Base-by-base conservation (phyloP, 192 early-diverging fungal species). In the Backusella mclennaniae region DNA sequence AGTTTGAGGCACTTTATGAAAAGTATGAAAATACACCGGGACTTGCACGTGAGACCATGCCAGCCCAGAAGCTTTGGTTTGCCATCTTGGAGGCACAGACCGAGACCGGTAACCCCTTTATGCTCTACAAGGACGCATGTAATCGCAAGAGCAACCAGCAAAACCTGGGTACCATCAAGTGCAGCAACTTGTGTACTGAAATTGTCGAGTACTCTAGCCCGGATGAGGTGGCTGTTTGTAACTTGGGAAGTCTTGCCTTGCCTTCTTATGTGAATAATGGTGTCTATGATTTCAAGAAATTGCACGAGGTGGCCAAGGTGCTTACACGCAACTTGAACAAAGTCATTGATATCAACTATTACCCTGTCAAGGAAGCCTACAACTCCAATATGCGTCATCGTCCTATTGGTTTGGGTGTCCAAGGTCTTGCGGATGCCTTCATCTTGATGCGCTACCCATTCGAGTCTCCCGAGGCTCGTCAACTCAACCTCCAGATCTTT, bases 41-140 rank as follows among this genome's bases (percentile, higher is more conserved):
- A 52, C 87, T 89, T 66, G 93, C 95, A 23, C 91, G 96, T 79
- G 90, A 94, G 86, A 92, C 91, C 26, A 87, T 99, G 81, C 95
- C 96, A 80, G 97, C 97, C 39, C 97, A 99, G 82, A 98, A 98
- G 89, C 87, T 99, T 36, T 99, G 97, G 97, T 94, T 91, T 74
- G 95, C 96, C 0, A 96, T 99, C 71, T 77, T 99, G 36, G 97
- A 99, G 70, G 86, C 96, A 17, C 97, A 99, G 83, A 95, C 94
- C 26, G 97, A 99, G 86, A 99, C 97, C 7, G 97, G 97, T 38
- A 97, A 92, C 6, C 97, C 97, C 11, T 99, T 92, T 80, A 97
- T 99, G 95, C 91, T 99, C 41, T 99, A 99, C 91, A 99, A 99
- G 88, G 97, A 99, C 85, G 95, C 97, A 35, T 99, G 97, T 88